Evolutionary conservation across 2,329 filamentous ascomycete genomes (phyloP).

Genomic region (Calonectria ilicicola): DNA sequence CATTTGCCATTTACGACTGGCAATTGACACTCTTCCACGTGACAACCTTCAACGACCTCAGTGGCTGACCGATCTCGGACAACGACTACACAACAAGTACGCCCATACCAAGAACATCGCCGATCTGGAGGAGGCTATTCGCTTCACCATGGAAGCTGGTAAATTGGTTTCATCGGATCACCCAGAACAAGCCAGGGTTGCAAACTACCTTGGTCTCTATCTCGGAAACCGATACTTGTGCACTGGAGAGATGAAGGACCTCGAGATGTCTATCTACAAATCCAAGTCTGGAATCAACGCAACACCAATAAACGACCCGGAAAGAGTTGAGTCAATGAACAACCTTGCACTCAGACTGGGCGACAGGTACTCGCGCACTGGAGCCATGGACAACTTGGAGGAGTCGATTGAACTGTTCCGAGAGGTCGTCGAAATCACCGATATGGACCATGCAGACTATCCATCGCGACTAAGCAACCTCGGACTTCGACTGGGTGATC

Average conservation of each 20-base stretch:
- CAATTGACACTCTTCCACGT: neutral
- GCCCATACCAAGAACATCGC: neutral
- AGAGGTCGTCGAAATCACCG: neutral
- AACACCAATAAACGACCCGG: neutral
- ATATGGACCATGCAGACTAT: neutral
- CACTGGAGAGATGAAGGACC: neutral
- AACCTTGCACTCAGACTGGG: neutral
- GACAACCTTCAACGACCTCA: neutral
- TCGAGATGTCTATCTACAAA: neutral
- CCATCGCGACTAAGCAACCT: neutral
- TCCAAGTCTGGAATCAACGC: neutral
- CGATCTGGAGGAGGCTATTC: neutral
- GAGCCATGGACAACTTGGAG: neutral
- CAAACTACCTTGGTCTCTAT: neutral
- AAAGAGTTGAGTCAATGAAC: neutral
- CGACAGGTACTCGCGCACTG: neutral
- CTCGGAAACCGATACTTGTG: neutral
- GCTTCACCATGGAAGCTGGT: neutral
- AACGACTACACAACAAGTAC: neutral
- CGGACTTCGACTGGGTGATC: neutral
- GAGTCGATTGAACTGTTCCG: neutral
- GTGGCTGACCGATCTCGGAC: neutral
- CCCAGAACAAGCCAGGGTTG: neutral
- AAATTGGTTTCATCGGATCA: neutral
- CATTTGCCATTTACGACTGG: neutral